Evolutionary conservation across 164 flowering plant species (phyloP).

Genomic region (Kingdonia uniflora): DNA sequence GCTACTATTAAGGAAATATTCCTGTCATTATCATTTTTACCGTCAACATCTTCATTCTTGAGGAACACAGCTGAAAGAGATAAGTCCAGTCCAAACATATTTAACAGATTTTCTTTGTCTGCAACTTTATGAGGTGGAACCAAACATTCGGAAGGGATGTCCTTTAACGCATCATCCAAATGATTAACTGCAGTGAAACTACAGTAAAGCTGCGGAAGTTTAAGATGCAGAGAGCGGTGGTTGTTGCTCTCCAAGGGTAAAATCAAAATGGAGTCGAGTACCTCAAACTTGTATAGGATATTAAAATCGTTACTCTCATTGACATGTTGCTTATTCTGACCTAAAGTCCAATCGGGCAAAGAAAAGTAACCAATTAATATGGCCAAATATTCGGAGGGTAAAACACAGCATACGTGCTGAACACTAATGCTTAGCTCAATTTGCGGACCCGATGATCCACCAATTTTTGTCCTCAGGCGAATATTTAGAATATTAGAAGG

Average conservation of each 20-base stretch:
- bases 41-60: constrained; percentile 19
- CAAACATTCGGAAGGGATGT: constrained; percentile 43
- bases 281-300: constrained; percentile 46
- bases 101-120: constrained; percentile 25
- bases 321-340: constrained; percentile 14
- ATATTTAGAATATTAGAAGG: constrained; percentile 51
- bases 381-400: constrained; percentile 67
- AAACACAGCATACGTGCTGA: constrained; percentile 66
- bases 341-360: constrained; percentile 56
- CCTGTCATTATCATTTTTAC: constrained; percentile 9
- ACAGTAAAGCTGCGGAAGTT: constrained; percentile 47
- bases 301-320: constrained; percentile 6
- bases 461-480: constrained; percentile 33
- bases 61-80: constrained; percentile 32
- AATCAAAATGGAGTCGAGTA: constrained; percentile 53
- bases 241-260: constrained; percentile 38
- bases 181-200: constrained; percentile 23
- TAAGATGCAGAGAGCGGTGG: constrained; percentile 36
- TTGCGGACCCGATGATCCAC: constrained; percentile 16
- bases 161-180: constrained; percentile 23
- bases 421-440: constrained; percentile 51
- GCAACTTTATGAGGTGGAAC: constrained; percentile 30
- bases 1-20: constrained; percentile 30
- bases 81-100: constrained; percentile 61
- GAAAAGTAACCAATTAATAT: constrained; percentile 80